Conservation (phyloP, 2,329 filamentous ascomycete species). For the Ophiostoma sp. region DNA sequence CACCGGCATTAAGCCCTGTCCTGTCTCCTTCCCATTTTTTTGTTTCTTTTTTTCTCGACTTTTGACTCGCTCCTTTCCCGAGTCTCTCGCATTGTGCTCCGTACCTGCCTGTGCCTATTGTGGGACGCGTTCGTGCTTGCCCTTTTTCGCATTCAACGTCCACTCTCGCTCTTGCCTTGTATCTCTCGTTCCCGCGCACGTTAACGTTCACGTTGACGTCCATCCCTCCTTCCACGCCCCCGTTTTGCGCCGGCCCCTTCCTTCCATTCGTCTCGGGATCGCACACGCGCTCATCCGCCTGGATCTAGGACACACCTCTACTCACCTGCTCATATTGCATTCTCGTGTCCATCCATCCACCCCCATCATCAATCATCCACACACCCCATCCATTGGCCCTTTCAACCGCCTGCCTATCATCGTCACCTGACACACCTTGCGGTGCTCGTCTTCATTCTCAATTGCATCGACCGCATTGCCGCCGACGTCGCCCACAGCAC, state of each 20-base stretch:
- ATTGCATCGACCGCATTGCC: background rate
- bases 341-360: background rate
- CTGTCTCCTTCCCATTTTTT: background rate
- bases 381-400: background rate
- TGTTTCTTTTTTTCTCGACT: background rate
- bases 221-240: background rate
- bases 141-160: background rate
- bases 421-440: background rate
- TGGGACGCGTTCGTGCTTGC: constrained; percentile 23
- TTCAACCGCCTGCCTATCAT: background rate
- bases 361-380: constrained; percentile 11
- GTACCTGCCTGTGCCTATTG: constrained; percentile 8
- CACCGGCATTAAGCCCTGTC: constrained; percentile 6
- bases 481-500: background rate
- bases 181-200: background rate
- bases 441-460: background rate
- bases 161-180: background rate
- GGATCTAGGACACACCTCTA: background rate
- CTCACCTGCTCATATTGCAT: background rate
- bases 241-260: background rate
- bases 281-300: constrained; percentile 6
- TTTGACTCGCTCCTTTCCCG: background rate
- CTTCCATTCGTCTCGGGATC: background rate
- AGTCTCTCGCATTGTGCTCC: background rate
- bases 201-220: background rate